phyloP scores from a whole-genome alignment of 768 basidiomycete genomes.

The Rhodotorula kratochvilovae region DNA sequence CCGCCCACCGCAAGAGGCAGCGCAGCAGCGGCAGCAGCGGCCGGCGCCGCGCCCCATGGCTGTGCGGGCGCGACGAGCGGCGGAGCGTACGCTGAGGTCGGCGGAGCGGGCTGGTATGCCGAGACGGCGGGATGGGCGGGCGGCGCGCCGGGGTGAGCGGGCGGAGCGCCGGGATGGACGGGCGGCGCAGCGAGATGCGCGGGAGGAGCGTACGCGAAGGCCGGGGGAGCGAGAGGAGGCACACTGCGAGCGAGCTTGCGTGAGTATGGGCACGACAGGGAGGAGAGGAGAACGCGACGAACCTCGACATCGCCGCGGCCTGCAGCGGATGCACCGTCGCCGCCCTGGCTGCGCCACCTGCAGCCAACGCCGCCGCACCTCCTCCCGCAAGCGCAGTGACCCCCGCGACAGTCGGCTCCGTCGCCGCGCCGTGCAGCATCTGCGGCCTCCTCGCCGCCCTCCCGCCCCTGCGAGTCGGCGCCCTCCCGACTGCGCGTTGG shows the following conservation, averaged over 20 bases:
- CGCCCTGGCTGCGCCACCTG: not conserved
- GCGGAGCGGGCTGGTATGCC: not conserved
- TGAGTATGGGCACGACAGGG: too few relatives aligned
- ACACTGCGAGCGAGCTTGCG: not conserved
- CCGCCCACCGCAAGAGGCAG: not conserved
- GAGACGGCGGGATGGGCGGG: too few relatives aligned
- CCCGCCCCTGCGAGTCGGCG: constrained; percentile 5
- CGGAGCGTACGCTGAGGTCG: too few relatives aligned
- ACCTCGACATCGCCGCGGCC: too few relatives aligned
- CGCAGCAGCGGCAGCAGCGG: too few relatives aligned
- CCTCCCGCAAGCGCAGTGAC: not conserved
- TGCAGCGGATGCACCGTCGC: too few relatives aligned
- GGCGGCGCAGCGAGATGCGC: too few relatives aligned
- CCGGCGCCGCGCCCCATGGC: not conserved
- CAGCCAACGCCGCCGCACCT: not conserved
- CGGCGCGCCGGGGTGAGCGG: too few relatives aligned
- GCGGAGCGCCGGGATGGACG: not conserved
- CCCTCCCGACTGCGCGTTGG: not conserved
- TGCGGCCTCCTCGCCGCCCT: not conserved
- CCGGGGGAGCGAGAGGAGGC: not conserved
- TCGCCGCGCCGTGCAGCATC: not conserved
- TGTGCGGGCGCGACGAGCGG: not conserved
- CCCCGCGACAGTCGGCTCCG: not conserved
- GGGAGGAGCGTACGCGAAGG: not conserved
- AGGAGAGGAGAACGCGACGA: too few relatives aligned